Evolutionary conservation across 148 eudicot species (phyloP).

Genomic region (Limonium bicolor): DNA sequence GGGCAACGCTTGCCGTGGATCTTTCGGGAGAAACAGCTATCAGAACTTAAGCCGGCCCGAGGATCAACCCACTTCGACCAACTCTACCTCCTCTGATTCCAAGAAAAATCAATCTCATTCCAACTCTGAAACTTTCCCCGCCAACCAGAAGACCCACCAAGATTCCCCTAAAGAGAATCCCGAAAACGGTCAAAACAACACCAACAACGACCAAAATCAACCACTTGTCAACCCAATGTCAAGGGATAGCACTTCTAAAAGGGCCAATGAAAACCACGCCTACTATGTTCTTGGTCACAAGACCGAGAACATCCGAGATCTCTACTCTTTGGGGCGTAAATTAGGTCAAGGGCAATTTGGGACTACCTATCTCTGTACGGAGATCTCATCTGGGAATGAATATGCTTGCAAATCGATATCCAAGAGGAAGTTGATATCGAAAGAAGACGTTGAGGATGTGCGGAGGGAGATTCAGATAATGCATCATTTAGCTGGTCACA

Average conservation of each 20-base stretch:
- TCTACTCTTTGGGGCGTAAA: conserved; percentile 66
- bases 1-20: conserved; percentile 95
- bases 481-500: conserved; percentile 95
- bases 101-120: conserved; percentile 15
- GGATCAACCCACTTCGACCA: conserved; percentile 27
- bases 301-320: conserved; percentile 72
- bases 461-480: conserved; percentile 98
- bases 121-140: background rate
- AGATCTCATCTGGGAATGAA: conserved; percentile 49
- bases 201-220: background rate
- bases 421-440: conserved; percentile 84
- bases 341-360: conserved; percentile 95
- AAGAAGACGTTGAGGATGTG: conserved; percentile 91
- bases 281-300: conserved; percentile 76
- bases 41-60: conserved; percentile 56
- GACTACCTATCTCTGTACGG: conserved; percentile 71
- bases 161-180: conserved; percentile 10
- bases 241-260: conserved; percentile 28
- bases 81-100: conserved; percentile 15
- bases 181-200: conserved; percentile 13
- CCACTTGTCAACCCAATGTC: conserved; percentile 7
- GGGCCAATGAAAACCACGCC: conserved; percentile 32
- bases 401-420: conserved; percentile 89
- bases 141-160: background rate
- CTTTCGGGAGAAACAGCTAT: conserved; percentile 38